phyloP scores from a whole-genome alignment of 805 yeast species.

The Lachancea nothofagi region DNA sequence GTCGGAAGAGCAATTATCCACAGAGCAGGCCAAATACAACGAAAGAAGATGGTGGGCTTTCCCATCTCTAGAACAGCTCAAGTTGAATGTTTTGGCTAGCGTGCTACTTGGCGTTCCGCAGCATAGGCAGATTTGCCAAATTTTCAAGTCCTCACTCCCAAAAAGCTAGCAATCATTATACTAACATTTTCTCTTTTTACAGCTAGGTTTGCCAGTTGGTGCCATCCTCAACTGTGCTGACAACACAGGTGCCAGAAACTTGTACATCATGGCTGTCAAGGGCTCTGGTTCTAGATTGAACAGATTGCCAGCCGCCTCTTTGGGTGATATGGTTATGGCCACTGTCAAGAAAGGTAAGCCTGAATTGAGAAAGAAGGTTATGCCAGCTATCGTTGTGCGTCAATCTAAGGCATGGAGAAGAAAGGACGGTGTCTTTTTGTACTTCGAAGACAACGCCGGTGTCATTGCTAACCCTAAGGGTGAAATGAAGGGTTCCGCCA shows the following conservation, averaged over 20 bases:
- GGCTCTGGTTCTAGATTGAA: slow-evolving; percentile 99
- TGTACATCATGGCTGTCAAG: slow-evolving; percentile 97
- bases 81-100: too few species aligned
- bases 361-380: slow-evolving; percentile 99
- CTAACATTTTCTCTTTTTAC: slow-evolving; percentile 20
- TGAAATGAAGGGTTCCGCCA: slow-evolving; percentile 99
- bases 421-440: slow-evolving; percentile 98
- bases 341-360: slow-evolving; percentile 99
- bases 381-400: slow-evolving; percentile 99
- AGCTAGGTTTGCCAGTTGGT: slow-evolving; percentile 99
- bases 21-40: too few species aligned
- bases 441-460: slow-evolving; percentile 99
- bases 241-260: slow-evolving; percentile 99
- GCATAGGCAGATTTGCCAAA: too few species aligned
- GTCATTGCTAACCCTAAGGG: slow-evolving; percentile 99
- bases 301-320: slow-evolving; percentile 99
- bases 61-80: too few species aligned
- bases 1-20: too few species aligned
- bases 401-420: slow-evolving; percentile 99
- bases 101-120: too few species aligned
- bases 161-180: too few species aligned
- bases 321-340: slow-evolving; percentile 99
- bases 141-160: not conserved
- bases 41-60: too few species aligned
- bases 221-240: slow-evolving; percentile 99